A percentile compares a stretch with the other conserved stretches of the same genome.
phyloP scores from a whole-genome alignment of 2,329 filamentous ascomycete species.

The Penicillium freii region DNA sequence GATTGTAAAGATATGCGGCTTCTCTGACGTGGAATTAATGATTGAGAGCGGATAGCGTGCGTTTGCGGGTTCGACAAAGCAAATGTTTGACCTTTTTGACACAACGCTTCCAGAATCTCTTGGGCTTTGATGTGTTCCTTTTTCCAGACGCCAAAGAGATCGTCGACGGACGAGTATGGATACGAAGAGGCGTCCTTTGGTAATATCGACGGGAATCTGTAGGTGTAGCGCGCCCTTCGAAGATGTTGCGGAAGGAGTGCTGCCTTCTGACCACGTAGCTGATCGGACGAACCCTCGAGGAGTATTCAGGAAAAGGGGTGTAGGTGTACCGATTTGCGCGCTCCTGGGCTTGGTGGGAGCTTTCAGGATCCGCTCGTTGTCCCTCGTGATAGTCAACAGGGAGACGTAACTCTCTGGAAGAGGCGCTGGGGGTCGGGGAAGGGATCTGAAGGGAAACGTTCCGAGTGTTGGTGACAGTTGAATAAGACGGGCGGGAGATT shows the following conservation, averaged over 20 bases:
- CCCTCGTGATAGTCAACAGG: background rate
- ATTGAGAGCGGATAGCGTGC: background rate
- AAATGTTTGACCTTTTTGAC: background rate
- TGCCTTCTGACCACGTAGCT: background rate
- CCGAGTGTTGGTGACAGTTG: background rate
- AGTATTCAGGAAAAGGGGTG: background rate
- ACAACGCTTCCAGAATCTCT: background rate
- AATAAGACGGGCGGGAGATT: background rate
- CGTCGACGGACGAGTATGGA: background rate
- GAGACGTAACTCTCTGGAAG: background rate
- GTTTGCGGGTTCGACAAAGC: background rate
- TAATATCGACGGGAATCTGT: background rate
- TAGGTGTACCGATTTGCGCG: background rate
- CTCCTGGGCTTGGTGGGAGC: background rate
- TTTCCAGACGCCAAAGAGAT: background rate
- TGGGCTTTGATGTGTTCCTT: background rate
- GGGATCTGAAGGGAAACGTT: background rate
- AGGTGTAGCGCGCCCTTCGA: background rate
- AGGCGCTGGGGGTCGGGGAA: background rate
- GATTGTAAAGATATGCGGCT: background rate
- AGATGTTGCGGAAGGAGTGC: background rate
- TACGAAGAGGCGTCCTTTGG: background rate
- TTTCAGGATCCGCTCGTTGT: background rate
- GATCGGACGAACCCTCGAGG: background rate
- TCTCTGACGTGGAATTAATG: background rate